Evolutionary conservation across 495 filamentous ascomycete genomes (phyloP).

Genomic region (Aspergillus diversus): DNA sequence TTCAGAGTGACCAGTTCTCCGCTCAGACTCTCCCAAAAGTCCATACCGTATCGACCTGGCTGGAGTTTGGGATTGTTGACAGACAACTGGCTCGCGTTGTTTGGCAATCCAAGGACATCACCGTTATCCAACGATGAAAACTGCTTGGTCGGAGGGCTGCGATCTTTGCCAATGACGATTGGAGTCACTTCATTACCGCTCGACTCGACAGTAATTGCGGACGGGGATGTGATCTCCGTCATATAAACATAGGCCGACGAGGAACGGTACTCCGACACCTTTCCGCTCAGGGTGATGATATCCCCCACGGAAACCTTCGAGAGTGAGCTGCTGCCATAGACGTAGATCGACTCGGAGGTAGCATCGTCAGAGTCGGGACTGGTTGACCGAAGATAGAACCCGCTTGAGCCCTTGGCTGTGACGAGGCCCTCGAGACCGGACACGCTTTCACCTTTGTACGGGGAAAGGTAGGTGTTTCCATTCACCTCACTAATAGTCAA

Average conservation of each 20-base stretch:
- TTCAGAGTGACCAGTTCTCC: conserved; percentile 61
- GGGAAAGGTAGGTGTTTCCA: conserved; percentile 61
- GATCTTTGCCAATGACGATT: conserved; percentile 56
- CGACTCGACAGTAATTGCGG: conserved; percentile 48
- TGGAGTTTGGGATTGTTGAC: conserved; percentile 55
- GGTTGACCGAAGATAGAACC: conserved; percentile 61
- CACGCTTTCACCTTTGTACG: conserved; percentile 52
- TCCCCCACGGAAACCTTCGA: conserved; percentile 56
- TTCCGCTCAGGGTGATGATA: conserved; percentile 57
- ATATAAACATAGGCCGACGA: conserved; percentile 54
- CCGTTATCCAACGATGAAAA: conserved; percentile 56
- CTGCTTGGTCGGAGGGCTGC: conserved; percentile 53
- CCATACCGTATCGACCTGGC: conserved; percentile 58
- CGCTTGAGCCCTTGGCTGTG: conserved; percentile 59
- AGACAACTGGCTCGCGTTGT: conserved; percentile 53
- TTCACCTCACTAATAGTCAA: conserved; percentile 64
- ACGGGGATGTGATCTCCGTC: conserved; percentile 56
- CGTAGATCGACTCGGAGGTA: conserved; percentile 60
- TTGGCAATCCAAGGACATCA: conserved; percentile 55
- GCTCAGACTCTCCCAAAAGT: conserved; percentile 66
- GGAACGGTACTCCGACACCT: conserved; percentile 59
- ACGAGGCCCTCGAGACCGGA: conserved; percentile 59
- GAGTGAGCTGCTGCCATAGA: conserved; percentile 47
- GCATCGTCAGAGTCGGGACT: conserved; percentile 46
- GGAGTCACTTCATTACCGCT: conserved; percentile 50